Evolutionary conservation across 2,329 filamentous ascomycete genomes (phyloP), one percentile per base, ranked within the genome.

Genomic region (Penicillium griseofulvum): DNA sequence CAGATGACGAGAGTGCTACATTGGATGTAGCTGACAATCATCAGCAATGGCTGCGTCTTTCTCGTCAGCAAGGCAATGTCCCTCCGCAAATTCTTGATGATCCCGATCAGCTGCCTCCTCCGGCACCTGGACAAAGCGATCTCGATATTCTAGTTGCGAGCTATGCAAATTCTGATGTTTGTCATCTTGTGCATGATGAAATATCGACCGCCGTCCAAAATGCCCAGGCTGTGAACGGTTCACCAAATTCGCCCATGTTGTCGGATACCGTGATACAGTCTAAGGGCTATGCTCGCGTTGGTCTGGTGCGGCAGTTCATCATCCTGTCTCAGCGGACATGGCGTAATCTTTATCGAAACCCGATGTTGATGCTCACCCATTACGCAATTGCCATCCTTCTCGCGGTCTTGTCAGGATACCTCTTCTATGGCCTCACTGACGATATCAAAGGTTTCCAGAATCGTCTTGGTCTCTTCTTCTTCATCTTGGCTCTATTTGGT

Each of bases 361-460:
- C 94, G 1, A 92, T 97, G 84, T 80, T 99, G 56, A 99, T 99
- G 94, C 83, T 99, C 55, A 97, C 92, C 0, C 94, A 99, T 75
- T 99, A 97, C 70, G 94, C 94, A 36, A 97, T 97, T 63, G 91
- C 94, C 8, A 97, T 99, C 57, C 78, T 97, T 0, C 83, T 99
- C 6, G 94, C 92, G 1, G 93, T 97, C 5, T 88, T 99, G 55
- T 92, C 93, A 2, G 94, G 94, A 4, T 97, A 90, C 74, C 82
- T 99, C 12, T 99, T 97, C 78, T 99, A 97, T 66, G 94, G 93
- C 2, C 80, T 99, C 45, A 96, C 92, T 0, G 91, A 96, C 68
- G 92, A 99, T 68, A 96, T 99, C 64, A 88, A 91, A 58, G 94
- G 95, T 33, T 99, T 99, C 82, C 94, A 99, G 74, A 99, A 99